Evolutionary conservation across 225 moss, liverwort and hornwort species (phyloP), one percentile per base, ranked within the genome.

Genomic region (Climacium dendroides): DNA sequence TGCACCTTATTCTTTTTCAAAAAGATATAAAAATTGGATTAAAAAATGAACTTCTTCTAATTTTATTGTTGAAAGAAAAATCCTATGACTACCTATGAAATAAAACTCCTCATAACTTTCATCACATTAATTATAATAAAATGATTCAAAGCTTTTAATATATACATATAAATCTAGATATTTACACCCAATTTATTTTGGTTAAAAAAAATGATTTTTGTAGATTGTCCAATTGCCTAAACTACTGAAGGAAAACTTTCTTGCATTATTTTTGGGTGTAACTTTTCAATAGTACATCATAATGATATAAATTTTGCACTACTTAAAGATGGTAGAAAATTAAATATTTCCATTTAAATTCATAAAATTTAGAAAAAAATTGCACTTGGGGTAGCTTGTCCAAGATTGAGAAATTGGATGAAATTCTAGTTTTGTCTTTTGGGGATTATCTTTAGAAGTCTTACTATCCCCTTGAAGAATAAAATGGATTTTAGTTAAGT

Each of bases 171-270:
- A 25, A 70, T 41, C 7, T 41, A 26, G 0, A 70, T 3, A 26
- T 9, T 71, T 71, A 15, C 15, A 43, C 0, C 3, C 23, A 15
- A 17, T 20, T 13, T 64, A 18, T 34, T 63, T 34, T 32, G 0
- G 9, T 32, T 34, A 5, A 9, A 64, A 18, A 34, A 18, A 18
- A 6, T 34, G 1, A 34, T 34, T 18, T 32, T 18, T 18, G 18
- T 18, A 1, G 18, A 8, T 1, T 64, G 5, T 3, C 1, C 0
- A 6, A 63, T 0, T 32, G 0, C 17, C 17, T 30, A 32, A 1
- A 32, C 34, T 64, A 26, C 15, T 0, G 5, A 34, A 34, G 0
- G 5, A 34, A 34, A 34, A 16, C 1, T 9, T 34, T 34, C 5
- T 34, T 63, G 5, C 1, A 2, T 34, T 18, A 5, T 34, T 64